Evolutionary conservation across 257 asterid genomes (phyloP).

Genomic region (Nicotiana undulata): DNA sequence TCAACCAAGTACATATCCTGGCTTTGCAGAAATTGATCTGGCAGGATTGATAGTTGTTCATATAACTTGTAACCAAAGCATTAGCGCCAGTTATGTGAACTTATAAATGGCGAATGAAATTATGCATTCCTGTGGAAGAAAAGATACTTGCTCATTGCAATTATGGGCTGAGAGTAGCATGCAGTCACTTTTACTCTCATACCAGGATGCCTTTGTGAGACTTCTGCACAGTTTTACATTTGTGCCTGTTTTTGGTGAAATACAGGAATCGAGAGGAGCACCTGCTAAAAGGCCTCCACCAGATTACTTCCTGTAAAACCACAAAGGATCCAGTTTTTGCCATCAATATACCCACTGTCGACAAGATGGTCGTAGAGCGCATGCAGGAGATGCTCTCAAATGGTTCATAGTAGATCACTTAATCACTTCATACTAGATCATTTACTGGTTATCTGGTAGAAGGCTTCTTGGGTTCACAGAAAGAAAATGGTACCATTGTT

Average conservation of each 20-base stretch:
- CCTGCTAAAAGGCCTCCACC: conserved; percentile 83
- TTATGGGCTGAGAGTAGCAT: not conserved
- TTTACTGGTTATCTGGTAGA: not conserved
- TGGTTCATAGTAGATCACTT: not conserved
- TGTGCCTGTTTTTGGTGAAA: conserved; percentile 10
- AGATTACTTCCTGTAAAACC: conserved; percentile 74
- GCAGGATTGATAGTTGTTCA: not conserved
- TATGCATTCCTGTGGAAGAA: not conserved
- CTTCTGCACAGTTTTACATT: not conserved
- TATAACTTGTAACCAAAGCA: not conserved
- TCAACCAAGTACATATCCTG: not conserved
- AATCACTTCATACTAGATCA: too few relatives aligned
- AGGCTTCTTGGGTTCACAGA: not conserved
- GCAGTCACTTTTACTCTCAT: not conserved
- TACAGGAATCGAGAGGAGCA: conserved; percentile 88
- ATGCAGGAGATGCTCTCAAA: not conserved
- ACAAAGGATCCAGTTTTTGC: conserved; percentile 5
- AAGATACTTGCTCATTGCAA: not conserved
- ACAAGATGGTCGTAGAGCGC: not conserved
- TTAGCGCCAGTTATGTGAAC: not conserved
- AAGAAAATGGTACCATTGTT: conserved; percentile 1
- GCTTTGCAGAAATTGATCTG: not conserved
- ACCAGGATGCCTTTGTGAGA: not conserved
- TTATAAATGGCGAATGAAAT: not conserved
- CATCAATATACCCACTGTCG: not conserved